Evolutionary conservation across 148 eudicot species (phyloP).

Genomic region (Amaranthus palmeri): DNA sequence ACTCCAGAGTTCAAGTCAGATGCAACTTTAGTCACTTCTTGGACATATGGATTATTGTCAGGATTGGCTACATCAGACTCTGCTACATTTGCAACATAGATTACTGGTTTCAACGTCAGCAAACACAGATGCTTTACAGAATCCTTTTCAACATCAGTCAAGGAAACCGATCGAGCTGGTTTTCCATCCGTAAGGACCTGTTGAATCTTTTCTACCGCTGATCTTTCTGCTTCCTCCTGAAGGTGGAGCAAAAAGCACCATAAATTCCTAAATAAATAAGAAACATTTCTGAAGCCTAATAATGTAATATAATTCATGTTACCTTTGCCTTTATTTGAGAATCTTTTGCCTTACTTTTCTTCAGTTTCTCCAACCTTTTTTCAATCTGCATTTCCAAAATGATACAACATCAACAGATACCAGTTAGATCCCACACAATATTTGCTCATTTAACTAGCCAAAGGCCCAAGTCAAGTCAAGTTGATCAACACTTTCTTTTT

Average conservation of each 20-base stretch:
- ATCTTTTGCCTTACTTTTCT: slow-evolving; percentile 75
- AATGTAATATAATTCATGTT: slow-evolving; percentile 8
- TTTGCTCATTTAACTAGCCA: neutral
- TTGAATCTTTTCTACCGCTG: slow-evolving; percentile 72
- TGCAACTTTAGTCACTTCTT: slow-evolving; percentile 69
- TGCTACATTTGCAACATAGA: slow-evolving; percentile 95
- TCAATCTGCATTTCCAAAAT: slow-evolving; percentile 79
- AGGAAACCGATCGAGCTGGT: slow-evolving; percentile 91
- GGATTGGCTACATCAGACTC: slow-evolving; percentile 89
- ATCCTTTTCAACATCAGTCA: slow-evolving; percentile 74
- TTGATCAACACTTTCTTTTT: neutral
- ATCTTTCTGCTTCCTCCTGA: slow-evolving; percentile 97
- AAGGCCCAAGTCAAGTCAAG: neutral
- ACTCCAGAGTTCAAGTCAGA: slow-evolving; percentile 77
- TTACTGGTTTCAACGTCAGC: slow-evolving; percentile 90
- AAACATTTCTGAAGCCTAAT: neutral
- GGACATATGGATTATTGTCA: slow-evolving; percentile 66
- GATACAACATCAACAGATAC: slow-evolving; percentile 29
- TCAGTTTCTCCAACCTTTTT: slow-evolving; percentile 89
- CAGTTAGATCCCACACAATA: slow-evolving; percentile 12
- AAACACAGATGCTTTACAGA: slow-evolving; percentile 86
- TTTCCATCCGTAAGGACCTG: slow-evolving; percentile 81
- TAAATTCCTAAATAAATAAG: neutral
- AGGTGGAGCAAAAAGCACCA: slow-evolving; percentile 13
- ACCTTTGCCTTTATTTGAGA: slow-evolving; percentile 89